These are phyloP conservation scores for Saraca asoca DNA, from an alignment of 331 rosid species.

Conservation along the genomic window DNA sequence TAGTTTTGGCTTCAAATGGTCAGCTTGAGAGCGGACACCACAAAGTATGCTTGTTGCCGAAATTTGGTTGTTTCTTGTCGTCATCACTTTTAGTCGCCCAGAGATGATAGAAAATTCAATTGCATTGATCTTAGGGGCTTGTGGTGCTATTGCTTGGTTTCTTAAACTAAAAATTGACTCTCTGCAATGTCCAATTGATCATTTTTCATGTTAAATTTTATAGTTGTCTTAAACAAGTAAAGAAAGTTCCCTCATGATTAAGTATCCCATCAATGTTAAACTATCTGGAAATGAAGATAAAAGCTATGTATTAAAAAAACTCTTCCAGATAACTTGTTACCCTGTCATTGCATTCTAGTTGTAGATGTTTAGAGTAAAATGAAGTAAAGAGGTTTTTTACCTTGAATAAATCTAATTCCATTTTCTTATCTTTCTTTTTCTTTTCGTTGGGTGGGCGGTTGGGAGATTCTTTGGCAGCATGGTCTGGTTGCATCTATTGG, in stretches of 20 bases:
- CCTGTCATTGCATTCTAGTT: background rate
- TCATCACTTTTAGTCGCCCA: background rate
- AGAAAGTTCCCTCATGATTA: no score
- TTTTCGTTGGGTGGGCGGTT: background rate
- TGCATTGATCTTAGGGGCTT: conserved; percentile 20
- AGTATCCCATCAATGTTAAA: no score
- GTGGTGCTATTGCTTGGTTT: background rate
- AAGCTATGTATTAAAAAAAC: background rate
- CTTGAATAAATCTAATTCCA: background rate
- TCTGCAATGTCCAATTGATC: no score
- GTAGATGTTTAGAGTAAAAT: background rate
- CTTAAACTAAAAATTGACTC: background rate
- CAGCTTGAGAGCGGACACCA: conserved; percentile 59
- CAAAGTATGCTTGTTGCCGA: conserved; percentile 48
- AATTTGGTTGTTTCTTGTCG: conserved; percentile 21
- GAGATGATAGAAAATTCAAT: conserved; percentile 22
- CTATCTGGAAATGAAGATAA: background rate
- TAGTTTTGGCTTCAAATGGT: conserved; percentile 67
- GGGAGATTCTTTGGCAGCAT: conserved; percentile 13
- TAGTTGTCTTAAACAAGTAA: no score
- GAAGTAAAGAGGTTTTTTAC: no score
- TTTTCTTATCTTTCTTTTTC: background rate
- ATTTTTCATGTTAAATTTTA: no score
- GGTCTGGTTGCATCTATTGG: conserved; percentile 30
- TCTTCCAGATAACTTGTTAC: background rate